These are phyloP conservation scores for Alternaria consortialis DNA, from an alignment of 2,329 filamentous ascomycete genomes.

Conservation along the genomic window DNA sequence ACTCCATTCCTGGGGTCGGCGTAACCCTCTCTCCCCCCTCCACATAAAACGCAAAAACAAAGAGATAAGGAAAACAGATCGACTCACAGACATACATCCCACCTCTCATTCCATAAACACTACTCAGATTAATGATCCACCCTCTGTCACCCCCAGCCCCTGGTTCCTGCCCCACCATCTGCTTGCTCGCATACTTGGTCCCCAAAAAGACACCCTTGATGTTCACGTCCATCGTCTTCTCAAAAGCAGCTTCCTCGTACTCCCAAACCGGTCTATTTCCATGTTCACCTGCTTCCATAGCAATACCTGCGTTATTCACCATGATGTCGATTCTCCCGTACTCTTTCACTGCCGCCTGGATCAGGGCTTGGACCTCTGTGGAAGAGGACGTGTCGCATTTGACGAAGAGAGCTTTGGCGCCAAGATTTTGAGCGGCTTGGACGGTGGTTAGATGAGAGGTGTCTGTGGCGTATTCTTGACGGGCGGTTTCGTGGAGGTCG, in stretches of 20 bases:
- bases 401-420: slow-evolving; percentile 48
- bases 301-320: slow-evolving; percentile 59
- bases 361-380: slow-evolving; percentile 52
- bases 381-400: slow-evolving; percentile 56
- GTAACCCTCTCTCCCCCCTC: no score
- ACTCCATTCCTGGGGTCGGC: no score
- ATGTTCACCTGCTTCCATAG: slow-evolving; percentile 44
- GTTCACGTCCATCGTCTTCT: slow-evolving; percentile 53
- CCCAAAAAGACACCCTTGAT: slow-evolving; percentile 53
- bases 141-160: slow-evolving; percentile 53
- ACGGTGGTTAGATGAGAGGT: slow-evolving; percentile 34
- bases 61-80: background rate
- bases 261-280: slow-evolving; percentile 55
- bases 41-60: background rate
- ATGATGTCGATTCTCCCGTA: slow-evolving; percentile 63
- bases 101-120: slow-evolving; percentile 59
- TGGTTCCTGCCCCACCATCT: slow-evolving; percentile 61
- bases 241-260: slow-evolving; percentile 58
- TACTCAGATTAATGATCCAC: slow-evolving; percentile 64
- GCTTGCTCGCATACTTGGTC: slow-evolving; percentile 57
- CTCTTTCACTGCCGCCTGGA: slow-evolving; percentile 51
- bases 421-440: slow-evolving; percentile 40
- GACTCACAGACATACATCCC: slow-evolving; percentile 34
- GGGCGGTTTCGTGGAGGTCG: slow-evolving; percentile 37
- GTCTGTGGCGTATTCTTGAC: slow-evolving; percentile 26